Evolutionary conservation across 306 rosid species (phyloP).

Genomic region (Vigna hirtella): DNA sequence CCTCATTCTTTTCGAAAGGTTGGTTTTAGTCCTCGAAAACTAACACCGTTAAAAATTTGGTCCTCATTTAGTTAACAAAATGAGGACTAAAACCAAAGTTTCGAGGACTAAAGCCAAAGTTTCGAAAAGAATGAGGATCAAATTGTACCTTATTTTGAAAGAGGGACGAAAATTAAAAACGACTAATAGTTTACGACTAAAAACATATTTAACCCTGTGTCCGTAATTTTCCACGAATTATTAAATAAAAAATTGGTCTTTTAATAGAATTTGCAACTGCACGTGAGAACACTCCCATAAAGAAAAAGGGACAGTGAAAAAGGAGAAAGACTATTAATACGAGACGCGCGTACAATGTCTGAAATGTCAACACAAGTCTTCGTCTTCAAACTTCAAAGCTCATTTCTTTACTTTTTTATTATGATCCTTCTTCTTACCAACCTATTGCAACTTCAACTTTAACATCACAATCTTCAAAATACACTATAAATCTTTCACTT

Average conservation of each 20-base stretch:
- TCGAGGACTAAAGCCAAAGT: no score
- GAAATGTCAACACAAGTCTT: constrained; percentile 45
- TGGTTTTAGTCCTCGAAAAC: no score
- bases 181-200: no score
- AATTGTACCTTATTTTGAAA: no score
- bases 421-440: constrained; percentile 11
- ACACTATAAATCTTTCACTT: background rate
- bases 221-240: background rate
- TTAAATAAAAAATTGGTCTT: background rate
- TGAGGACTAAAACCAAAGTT: no score
- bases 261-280: background rate
- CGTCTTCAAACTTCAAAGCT: background rate
- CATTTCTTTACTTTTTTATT: background rate
- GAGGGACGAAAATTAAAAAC: no score
- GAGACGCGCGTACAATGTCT: background rate
- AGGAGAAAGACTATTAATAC: background rate
- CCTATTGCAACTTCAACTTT: background rate
- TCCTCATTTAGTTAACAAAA: no score
- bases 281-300: constrained; percentile 11
- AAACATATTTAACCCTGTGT: no score
- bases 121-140: no score
- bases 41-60: no score
- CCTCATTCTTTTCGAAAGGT: no score
- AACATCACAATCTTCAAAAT: constrained; percentile 4
- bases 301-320: background rate